Evolutionary conservation across 805 yeast genomes (phyloP), one percentile per base, ranked within the genome.

Genomic region (Crinitomyces ghanaensis): DNA sequence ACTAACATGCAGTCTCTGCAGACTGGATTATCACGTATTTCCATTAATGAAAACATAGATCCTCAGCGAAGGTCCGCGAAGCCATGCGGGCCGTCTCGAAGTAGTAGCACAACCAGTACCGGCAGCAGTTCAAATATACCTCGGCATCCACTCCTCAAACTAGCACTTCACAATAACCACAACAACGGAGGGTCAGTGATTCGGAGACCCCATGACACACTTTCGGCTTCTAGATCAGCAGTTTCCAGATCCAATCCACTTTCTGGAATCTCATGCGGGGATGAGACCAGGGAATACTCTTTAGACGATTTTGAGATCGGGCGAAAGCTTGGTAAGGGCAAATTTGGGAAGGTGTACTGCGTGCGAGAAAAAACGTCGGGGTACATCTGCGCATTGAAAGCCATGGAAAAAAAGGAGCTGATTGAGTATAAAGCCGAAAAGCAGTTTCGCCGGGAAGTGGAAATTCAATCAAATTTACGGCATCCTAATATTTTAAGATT

Each of bases 301-400:
- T 54, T 75, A 15, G 57, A 62, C 19, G 91, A 82, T 50, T 88
- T 88, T 57, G 95, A 85, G 45, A 68, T 88, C 27, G 97, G 96
- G 12, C 70, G 76, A 34, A 75, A 78, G 37, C 65, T 88, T 31
- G 98, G 97, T 0, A 84, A 82, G 51, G 98, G 98, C 5, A 84
- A 85, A 54, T 76, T 86, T 48, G 98, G 98, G 6, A 75, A 73
- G 47, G 97, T 91, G 1, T 86, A 84, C 56, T 81, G 95, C 51
- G 96, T 79, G 6, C 67, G 68, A 36, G 95, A 85, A 52, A 75
- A 70, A 43, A 49, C 59, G 22, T 68, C 83, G 0, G 93, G 93
- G 2, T 81, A 72, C 50, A 65, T 88, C 1, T 82, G 93, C 53
- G 98, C 98, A 1, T 59, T 88, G 47, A 88, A 91, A 52, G 91